phyloP scores from a whole-genome alignment of 73 alveolate genomes.

The Urostyla sp. region DNA sequence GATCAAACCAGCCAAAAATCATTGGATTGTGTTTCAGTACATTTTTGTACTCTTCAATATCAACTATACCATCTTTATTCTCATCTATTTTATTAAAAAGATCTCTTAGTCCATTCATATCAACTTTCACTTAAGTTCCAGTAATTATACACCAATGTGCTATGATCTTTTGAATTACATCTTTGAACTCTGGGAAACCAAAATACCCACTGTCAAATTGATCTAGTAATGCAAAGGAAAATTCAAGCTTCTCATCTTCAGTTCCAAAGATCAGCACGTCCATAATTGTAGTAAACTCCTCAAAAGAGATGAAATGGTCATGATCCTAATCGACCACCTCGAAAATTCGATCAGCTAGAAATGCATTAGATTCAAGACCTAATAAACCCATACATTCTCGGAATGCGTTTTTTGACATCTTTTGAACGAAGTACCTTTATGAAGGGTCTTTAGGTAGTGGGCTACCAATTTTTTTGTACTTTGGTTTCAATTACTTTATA shows the following conservation, averaged over 20 bases:
- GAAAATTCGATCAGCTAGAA: slow-evolving; percentile 53
- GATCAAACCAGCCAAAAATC: slow-evolving; percentile 57
- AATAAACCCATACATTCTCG: slow-evolving; percentile 55
- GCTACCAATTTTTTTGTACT: slow-evolving; percentile 13
- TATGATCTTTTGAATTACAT: slow-evolving; percentile 24
- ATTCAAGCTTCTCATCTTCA: slow-evolving; percentile 63
- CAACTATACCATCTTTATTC: slow-evolving; percentile 50
- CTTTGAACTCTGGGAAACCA: slow-evolving; percentile 41
- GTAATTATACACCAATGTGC: slow-evolving; percentile 54
- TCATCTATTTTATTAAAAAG: slow-evolving; percentile 45
- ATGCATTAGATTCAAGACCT: slow-evolving; percentile 60
- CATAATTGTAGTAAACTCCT: slow-evolving; percentile 54
- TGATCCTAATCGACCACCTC: slow-evolving; percentile 47
- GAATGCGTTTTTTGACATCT: slow-evolving; percentile 34
- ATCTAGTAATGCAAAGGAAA: slow-evolving; percentile 49
- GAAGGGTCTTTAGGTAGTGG: neutral
- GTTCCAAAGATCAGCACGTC: slow-evolving; percentile 53
- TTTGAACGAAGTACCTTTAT: neutral
- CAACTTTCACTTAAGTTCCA: slow-evolving; percentile 50
- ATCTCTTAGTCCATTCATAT: slow-evolving; percentile 21
- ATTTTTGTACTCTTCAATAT: slow-evolving; percentile 46
- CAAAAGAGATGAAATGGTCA: slow-evolving; percentile 41
- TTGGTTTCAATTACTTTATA: neutral
- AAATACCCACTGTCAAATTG: slow-evolving; percentile 39
- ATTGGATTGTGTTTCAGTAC: slow-evolving; percentile 42